Percentiles rank a stretch among this genome's conserved stretches.
phyloP scores from a whole-genome alignment of 169 alveolate genomes.

The Plasmodium ovale region DNA sequence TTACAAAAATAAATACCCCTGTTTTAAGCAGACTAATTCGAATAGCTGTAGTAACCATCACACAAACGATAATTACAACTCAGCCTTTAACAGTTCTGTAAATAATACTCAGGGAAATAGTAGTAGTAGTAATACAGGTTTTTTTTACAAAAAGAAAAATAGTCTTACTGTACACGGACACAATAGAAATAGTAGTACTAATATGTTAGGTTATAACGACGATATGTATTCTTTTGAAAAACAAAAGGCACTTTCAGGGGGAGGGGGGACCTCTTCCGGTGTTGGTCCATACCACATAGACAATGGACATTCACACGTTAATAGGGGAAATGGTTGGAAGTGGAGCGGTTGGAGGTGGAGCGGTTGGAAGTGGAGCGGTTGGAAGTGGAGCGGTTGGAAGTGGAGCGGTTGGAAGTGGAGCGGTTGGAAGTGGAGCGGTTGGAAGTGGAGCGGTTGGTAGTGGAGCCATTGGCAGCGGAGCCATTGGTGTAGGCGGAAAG shows the following conservation, averaged over 20 bases:
- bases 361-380: too few relatives aligned
- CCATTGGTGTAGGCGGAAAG: not conserved
- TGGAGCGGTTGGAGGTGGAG: too few relatives aligned
- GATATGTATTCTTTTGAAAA: not conserved
- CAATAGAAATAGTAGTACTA: not conserved
- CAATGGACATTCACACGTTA: too few relatives aligned
- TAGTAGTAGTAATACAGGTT: not conserved
- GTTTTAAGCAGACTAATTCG: slow-evolving; percentile 1
- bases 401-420: too few relatives aligned
- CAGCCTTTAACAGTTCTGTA: not conserved
- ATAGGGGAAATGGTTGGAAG: too few relatives aligned
- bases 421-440: too few relatives aligned
- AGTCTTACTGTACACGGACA: not conserved
- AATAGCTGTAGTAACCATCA: not conserved
- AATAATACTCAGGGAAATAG: not conserved
- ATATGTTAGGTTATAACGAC: not conserved
- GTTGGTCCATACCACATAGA: too few relatives aligned
- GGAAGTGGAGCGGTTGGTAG: too few relatives aligned
- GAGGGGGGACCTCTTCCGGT: too few relatives aligned
- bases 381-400: too few relatives aligned
- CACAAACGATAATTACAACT: not conserved
- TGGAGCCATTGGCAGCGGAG: too few relatives aligned
- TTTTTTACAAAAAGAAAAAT: slow-evolving; percentile 4
- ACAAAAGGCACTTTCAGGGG: not conserved
- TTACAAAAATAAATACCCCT: slow-evolving; percentile 46